Percentiles rank a stretch among this genome's conserved stretches.
Conservation (phyloP, 768 basidiomycete species). For the Phlegmacium glaucopus region DNA sequence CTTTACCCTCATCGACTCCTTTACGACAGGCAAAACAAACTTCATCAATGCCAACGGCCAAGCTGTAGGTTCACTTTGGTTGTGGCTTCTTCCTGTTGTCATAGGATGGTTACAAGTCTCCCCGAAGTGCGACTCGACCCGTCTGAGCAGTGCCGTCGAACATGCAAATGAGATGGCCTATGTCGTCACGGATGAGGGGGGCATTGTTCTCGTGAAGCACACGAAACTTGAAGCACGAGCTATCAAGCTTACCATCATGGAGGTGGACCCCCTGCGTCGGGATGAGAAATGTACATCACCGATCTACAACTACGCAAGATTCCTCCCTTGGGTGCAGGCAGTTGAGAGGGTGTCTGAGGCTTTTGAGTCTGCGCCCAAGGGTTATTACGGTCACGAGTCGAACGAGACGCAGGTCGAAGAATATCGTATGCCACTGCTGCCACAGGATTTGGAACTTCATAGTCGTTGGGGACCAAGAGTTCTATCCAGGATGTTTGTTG, state of each 20-base stretch:
- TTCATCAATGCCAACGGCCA: slow-evolving; percentile 30
- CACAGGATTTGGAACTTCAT: no score
- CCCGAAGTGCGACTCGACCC: slow-evolving; percentile 33
- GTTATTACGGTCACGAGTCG: slow-evolving; percentile 1
- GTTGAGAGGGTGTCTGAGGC: slow-evolving; percentile 9
- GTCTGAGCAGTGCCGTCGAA: slow-evolving; percentile 25
- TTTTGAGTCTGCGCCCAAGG: slow-evolving; percentile 9
- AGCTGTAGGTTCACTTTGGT: slow-evolving; percentile 37
- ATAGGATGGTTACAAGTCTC: slow-evolving; percentile 39
- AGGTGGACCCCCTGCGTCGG: neutral
- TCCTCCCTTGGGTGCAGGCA: slow-evolving; percentile 15
- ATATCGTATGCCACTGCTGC: neutral
- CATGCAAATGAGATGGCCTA: slow-evolving; percentile 25
- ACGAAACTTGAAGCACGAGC: no score
- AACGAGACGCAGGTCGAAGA: neutral
- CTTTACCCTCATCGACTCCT: slow-evolving; percentile 35
- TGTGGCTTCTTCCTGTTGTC: slow-evolving; percentile 41
- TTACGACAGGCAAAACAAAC: slow-evolving; percentile 14
- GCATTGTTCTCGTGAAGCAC: no score
- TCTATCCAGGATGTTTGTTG: slow-evolving; percentile 8
- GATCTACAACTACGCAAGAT: slow-evolving; percentile 20
- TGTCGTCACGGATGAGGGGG: slow-evolving; percentile 8
- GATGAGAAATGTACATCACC: slow-evolving; percentile 17
- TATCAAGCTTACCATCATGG: no score
- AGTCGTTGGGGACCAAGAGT: slow-evolving; percentile 7